Conservation (phyloP, 148 eudicot genomes). For the Rhododendron molle region DNA sequence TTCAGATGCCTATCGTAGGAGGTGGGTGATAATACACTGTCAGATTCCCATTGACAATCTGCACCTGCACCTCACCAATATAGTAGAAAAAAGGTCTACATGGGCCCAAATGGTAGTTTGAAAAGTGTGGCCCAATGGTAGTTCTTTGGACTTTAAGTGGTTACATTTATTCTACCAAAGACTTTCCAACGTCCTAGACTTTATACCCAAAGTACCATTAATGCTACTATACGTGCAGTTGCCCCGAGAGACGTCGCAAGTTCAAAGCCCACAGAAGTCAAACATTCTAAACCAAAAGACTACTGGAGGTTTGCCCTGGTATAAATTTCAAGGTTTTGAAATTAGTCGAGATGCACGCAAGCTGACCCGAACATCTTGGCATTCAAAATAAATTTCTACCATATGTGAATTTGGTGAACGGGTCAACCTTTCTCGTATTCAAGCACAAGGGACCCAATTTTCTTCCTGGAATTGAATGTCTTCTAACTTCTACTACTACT, state of each 20-base stretch:
- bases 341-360: too few relatives aligned
- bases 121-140: not conserved
- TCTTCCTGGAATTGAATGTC: not conserved
- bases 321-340: too few relatives aligned
- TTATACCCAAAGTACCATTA: not conserved
- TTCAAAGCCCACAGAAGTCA: too few relatives aligned
- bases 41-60: slow-evolving; percentile 9
- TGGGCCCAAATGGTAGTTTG: not conserved
- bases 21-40: not conserved
- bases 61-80: not conserved
- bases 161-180: not conserved
- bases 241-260: not conserved
- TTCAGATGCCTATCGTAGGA: not conserved
- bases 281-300: too few relatives aligned
- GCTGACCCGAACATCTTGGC: too few relatives aligned
- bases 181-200: not conserved
- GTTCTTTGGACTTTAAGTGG: not conserved
- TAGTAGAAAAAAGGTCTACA: not conserved
- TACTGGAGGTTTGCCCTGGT: too few relatives aligned
- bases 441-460: not conserved
- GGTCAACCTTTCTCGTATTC: not conserved
- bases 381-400: not conserved
- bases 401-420: not conserved
- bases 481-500: not conserved
- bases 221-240: not conserved